Percentiles rank a stretch among this genome's conserved stretches.
phyloP scores from a whole-genome alignment of 2,329 filamentous ascomycete genomes.

The Colletotrichum simmondsii region DNA sequence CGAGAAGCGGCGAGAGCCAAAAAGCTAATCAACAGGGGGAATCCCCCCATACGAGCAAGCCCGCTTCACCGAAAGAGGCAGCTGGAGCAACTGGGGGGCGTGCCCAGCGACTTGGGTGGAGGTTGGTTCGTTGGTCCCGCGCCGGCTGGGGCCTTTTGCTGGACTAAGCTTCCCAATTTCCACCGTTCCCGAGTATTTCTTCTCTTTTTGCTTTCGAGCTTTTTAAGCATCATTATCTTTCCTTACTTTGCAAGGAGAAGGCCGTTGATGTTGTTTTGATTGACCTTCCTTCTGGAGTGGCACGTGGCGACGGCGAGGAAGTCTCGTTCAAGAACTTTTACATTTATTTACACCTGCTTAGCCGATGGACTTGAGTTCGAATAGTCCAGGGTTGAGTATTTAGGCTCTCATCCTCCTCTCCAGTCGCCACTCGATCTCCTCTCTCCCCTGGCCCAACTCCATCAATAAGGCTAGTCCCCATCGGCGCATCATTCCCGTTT shows the following conservation, averaged over 20 bases:
- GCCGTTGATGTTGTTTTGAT: not conserved
- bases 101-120: not conserved
- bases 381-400: no score
- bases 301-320: not conserved
- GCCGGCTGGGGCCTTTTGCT: conserved; percentile 1
- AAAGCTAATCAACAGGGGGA: not conserved
- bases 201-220: not conserved
- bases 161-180: conserved; percentile 12
- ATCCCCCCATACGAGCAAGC: not conserved
- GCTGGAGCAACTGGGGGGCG: conserved; percentile 11
- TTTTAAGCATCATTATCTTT: not conserved
- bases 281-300: not conserved
- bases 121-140: not conserved
- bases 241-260: not conserved
- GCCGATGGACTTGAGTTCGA: not conserved
- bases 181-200: not conserved
- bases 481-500: conserved; percentile 4
- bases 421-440: not conserved
- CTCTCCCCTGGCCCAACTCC: not conserved
- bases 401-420: no score
- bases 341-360: not conserved
- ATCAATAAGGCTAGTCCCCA: not conserved
- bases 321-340: no score
- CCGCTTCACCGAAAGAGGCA: conserved; percentile 33
- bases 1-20: conserved; percentile 4